Base-by-base conservation (phyloP, 176 grass and related monocot species). In the Thinopyrum elongatum region DNA sequence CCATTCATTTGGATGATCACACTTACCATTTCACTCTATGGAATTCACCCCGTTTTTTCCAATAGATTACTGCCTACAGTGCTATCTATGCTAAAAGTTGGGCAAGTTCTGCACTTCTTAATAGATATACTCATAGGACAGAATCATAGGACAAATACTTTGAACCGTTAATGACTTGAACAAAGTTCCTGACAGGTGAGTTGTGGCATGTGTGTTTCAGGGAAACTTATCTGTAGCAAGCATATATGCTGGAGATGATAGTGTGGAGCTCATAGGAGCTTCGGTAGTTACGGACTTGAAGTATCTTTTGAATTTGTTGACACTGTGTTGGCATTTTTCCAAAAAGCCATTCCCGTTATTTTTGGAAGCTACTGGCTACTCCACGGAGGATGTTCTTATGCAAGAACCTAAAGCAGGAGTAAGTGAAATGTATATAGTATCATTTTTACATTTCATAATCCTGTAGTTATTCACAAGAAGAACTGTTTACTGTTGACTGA, bases 401-500 rank as follows among this genome's bases (percentile, higher is more conserved):
- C 97, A 98, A 88, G 94, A 98, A 86, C 97, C 97, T 89, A 98
- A 98, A 94, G 97, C 97, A 89, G 97, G 97, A 83, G 97, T 98
- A 84, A 94, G 90, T 94, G 62, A 84, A 85, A 76, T 69, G 21
- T 58, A 41, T 15, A 36, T 62, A 17, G 14, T 53, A 57, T 82
- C 42, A 23, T 53, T 83, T 47, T 47, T 47, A 76, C 59, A 69
- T 36, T 77, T 70, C 61, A 1, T 42, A 62, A 63, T 70, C 13
- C 1, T 53, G 3, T 26, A 42, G 14, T 65, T 38, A 68, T 51
- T 53, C 9, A 3, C 7, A 61, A 80, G 49, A 69, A 70, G 16
- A 67, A 84, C 0, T 5, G 3, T 79, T 14, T 25, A 76, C 67
- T 74, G 76, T 83, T 21, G 14, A 85, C 63, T 90, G 61, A 80